Evolutionary conservation across 352 stramenopile genomes (phyloP).

Genomic region (Phytophthora pini): DNA sequence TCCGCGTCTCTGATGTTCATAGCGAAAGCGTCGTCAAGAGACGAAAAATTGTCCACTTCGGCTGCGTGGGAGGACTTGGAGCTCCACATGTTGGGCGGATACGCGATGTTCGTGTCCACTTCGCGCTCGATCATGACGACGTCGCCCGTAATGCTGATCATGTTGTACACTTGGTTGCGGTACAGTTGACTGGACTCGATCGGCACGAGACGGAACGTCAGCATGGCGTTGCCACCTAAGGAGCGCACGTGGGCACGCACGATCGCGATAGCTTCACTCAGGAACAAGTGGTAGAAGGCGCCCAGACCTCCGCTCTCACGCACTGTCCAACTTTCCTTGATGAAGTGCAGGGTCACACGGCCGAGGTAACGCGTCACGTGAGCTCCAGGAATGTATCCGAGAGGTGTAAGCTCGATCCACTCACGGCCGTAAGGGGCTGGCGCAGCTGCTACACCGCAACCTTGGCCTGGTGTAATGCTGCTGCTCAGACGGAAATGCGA

Average conservation of each 20-base stretch:
- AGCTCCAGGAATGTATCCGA: slow-evolving; percentile 79
- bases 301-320: slow-evolving; percentile 85
- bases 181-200: slow-evolving; percentile 90
- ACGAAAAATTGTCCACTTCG: slow-evolving; percentile 18
- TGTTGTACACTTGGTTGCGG: slow-evolving; percentile 93
- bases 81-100: slow-evolving; percentile 35
- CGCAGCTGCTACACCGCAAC: slow-evolving; percentile 3
- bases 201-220: slow-evolving; percentile 86
- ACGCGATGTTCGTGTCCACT: slow-evolving; percentile 40
- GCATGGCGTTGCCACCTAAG: slow-evolving; percentile 85
- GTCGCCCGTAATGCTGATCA: slow-evolving; percentile 91
- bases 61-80: slow-evolving; percentile 36
- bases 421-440: slow-evolving; percentile 57
- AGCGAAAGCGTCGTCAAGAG: slow-evolving; percentile 23
- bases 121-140: slow-evolving; percentile 83
- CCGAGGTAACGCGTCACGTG: slow-evolving; percentile 82
- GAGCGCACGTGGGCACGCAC: slow-evolving; percentile 86
- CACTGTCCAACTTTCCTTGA: slow-evolving; percentile 91
- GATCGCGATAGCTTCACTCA: slow-evolving; percentile 89
- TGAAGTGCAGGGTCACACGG: slow-evolving; percentile 90
- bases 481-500: slow-evolving; percentile 41
- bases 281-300: slow-evolving; percentile 89
- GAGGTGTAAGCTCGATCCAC: slow-evolving; percentile 86
- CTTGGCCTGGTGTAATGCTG: slow-evolving; percentile 16
- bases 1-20: slow-evolving; percentile 16